These are phyloP conservation scores for Hygrocybe punicea DNA, from an alignment of 768 basidiomycete species.

Conservation along the genomic window DNA sequence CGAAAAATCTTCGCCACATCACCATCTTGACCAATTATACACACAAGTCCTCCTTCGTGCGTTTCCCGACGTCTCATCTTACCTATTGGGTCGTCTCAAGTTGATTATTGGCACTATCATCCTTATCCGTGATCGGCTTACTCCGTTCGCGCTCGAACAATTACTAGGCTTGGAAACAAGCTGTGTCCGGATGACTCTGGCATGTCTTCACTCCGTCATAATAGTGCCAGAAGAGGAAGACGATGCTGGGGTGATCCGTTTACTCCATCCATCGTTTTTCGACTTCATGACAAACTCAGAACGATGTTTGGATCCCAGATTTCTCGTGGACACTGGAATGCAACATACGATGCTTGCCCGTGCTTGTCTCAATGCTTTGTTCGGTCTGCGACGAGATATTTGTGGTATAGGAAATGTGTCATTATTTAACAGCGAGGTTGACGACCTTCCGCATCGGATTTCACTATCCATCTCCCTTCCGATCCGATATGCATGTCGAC, in stretches of 20 bases:
- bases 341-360: conserved; percentile 2
- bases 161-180: neutral
- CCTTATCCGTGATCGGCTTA: conserved; percentile 4
- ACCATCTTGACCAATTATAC: conserved; percentile 7
- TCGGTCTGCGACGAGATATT: neutral
- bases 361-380: conserved; percentile 2
- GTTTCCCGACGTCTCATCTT: neutral
- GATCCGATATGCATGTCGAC: conserved; percentile 6
- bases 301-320: conserved; percentile 4
- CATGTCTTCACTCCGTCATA: conserved; percentile 5
- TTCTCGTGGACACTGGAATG: neutral
- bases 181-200: neutral
- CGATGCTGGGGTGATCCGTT: conserved; percentile 1
- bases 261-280: conserved; percentile 11
- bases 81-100: neutral
- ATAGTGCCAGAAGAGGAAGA: neutral
- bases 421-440: neutral
- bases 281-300: conserved; percentile 7
- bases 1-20: neutral
- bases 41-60: conserved; percentile 3
- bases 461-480: neutral
- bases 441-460: neutral
- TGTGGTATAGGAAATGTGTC: neutral
- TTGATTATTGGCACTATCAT: conserved; percentile 4
- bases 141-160: conserved; percentile 4